These are phyloP conservation scores for Trichophyton verrucosum DNA, from an alignment of 2,329 filamentous ascomycete genomes.

Conservation along the genomic window DNA sequence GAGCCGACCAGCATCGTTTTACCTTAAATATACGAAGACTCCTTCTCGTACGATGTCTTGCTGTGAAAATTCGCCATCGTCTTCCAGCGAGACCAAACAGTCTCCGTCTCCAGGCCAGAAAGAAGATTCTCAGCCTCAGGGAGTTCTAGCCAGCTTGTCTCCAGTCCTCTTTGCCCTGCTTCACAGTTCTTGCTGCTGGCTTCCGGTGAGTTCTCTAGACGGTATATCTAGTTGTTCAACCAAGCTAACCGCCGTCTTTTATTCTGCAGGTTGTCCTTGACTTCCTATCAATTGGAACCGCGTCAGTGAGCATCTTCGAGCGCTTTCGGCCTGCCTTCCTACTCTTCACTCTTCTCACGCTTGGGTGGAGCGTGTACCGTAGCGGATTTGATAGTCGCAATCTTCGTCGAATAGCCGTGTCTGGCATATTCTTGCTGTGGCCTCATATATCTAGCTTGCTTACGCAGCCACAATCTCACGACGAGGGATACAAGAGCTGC, in stretches of 20 bases:
- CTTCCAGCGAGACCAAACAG: not conserved
- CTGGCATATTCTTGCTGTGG: constrained; percentile 10
- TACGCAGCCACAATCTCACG: not conserved
- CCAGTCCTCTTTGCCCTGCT: constrained; percentile 11
- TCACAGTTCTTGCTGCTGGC: constrained; percentile 14
- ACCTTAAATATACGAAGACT: not conserved
- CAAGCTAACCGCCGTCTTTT: not conserved
- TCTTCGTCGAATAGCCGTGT: constrained; percentile 9
- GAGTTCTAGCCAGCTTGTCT: constrained; percentile 6
- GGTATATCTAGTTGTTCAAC: not conserved
- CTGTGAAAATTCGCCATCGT: not conserved
- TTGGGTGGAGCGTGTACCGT: constrained; percentile 9
- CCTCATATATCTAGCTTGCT: constrained; percentile 6
- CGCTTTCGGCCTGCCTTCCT: constrained; percentile 11
- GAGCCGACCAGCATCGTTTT: not conserved
- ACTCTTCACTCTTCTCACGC: constrained; percentile 10
- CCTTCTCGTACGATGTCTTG: not conserved
- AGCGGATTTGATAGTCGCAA: constrained; percentile 9
- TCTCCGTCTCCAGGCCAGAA: not conserved
- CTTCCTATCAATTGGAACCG: constrained; percentile 12
- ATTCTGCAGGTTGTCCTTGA: constrained; percentile 10
- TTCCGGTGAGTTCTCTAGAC: constrained; percentile 8
- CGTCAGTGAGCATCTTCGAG: constrained; percentile 9
- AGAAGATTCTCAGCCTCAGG: not conserved
- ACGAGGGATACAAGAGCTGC: constrained; percentile 9